Conservation (phyloP, 768 basidiomycete species). For the Podaxis mareebaensis region DNA sequence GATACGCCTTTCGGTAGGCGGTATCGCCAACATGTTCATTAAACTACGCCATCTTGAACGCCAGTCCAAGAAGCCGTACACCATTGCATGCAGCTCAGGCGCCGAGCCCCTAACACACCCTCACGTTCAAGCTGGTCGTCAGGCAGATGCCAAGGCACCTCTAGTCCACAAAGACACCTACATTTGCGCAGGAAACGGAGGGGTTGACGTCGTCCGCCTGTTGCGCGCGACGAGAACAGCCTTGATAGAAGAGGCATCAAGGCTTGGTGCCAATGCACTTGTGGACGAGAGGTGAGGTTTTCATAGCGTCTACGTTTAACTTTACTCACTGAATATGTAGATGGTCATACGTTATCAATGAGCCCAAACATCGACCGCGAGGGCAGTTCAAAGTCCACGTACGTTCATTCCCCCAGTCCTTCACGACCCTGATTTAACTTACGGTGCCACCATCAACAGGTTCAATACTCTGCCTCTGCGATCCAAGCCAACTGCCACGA, state of each 20-base stretch:
- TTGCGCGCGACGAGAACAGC: constrained; percentile 54
- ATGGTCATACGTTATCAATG: constrained; percentile 63
- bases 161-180: constrained; percentile 44
- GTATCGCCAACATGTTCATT: constrained; percentile 56
- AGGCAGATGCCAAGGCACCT: constrained; percentile 22
- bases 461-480: constrained; percentile 62
- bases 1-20: constrained; percentile 32
- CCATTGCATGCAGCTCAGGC: constrained; percentile 38
- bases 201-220: constrained; percentile 59
- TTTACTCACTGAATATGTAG: constrained; percentile 35
- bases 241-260: constrained; percentile 50
- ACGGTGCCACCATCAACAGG: constrained; percentile 34
- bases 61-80: constrained; percentile 27
- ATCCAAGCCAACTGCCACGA: constrained; percentile 53
- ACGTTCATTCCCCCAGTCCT: constrained; percentile 22
- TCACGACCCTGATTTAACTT: constrained; percentile 5
- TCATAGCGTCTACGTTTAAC: constrained; percentile 19
- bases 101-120: constrained; percentile 40
- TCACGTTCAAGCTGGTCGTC: constrained; percentile 27
- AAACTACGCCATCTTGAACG: constrained; percentile 45
- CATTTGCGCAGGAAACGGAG: constrained; percentile 50
- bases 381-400: constrained; percentile 65
- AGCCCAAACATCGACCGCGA: constrained; percentile 48
- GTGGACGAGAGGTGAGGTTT: constrained; percentile 65
- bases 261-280: constrained; percentile 58